phyloP scores from a whole-genome alignment of 139 green algal species.

The Micractinium conductrix region DNA sequence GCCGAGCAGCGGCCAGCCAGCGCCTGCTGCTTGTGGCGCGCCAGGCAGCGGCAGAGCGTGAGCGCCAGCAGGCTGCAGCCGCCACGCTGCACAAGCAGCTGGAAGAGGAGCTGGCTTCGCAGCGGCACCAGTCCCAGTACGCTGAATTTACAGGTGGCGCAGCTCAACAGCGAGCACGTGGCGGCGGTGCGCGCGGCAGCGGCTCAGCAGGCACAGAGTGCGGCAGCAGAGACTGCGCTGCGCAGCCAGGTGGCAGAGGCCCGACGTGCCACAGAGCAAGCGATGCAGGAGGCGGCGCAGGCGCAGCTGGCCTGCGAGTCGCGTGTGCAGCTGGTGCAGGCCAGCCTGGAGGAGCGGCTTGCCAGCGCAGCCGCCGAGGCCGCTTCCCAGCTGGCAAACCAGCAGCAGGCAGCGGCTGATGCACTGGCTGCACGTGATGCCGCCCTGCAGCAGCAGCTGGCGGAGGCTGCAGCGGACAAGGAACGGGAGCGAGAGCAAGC shows the following conservation, averaged over 20 bases:
- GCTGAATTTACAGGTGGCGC: neutral
- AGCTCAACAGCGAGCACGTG: neutral
- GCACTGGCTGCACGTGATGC: neutral
- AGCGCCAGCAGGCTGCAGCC: neutral
- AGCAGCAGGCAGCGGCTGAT: neutral
- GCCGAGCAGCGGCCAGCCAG: neutral
- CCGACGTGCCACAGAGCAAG: neutral
- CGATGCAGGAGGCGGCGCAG: neutral
- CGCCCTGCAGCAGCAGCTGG: conserved; percentile 13
- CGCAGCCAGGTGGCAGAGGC: neutral
- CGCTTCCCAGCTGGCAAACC: neutral
- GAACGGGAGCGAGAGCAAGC: neutral
- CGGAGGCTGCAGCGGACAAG: neutral
- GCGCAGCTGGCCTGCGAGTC: neutral
- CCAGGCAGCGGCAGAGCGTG: neutral
- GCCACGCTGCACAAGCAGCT: neutral
- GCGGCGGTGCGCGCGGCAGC: neutral
- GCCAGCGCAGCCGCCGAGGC: neutral
- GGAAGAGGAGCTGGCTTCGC: neutral
- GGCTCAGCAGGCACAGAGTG: neutral
- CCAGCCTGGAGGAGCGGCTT: neutral
- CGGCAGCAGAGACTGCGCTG: neutral
- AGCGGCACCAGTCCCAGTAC: conserved; percentile 1
- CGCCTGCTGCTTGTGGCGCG: neutral
- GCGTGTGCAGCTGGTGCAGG: neutral